Evolutionary conservation across 2,329 filamentous ascomycete species (phyloP).

Genomic region (Pseudopithomyces maydicus): DNA sequence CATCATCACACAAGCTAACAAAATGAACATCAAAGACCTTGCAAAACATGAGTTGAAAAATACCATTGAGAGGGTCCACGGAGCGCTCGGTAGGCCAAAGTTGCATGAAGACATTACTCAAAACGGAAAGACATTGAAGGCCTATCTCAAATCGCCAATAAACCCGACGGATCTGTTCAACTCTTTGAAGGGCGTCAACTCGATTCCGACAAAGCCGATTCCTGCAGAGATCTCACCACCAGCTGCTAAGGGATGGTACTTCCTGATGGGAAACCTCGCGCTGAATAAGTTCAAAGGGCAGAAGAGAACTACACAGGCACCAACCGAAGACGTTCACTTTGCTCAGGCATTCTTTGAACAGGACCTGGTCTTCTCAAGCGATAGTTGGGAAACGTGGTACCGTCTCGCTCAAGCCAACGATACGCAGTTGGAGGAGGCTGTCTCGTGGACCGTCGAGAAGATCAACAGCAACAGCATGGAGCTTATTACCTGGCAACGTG

Average conservation of each 20-base stretch:
- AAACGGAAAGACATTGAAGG: conserved; percentile 81
- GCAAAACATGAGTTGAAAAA: conserved; percentile 88
- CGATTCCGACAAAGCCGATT: conserved; percentile 50
- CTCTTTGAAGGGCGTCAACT: conserved; percentile 76
- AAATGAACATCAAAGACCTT: conserved; percentile 87
- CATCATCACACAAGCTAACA: conserved; percentile 78
- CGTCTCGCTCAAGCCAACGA: conserved; percentile 86
- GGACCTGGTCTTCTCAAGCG: conserved; percentile 80
- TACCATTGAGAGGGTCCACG: conserved; percentile 92
- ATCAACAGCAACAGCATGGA: conserved; percentile 83
- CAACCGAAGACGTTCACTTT: conserved; percentile 82
- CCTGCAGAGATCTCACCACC: conserved; percentile 69
- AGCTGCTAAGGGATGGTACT: conserved; percentile 88
- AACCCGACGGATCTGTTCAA: conserved; percentile 80
- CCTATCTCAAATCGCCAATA: conserved; percentile 82
- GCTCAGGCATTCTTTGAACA: conserved; percentile 79
- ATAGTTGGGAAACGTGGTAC: conserved; percentile 91
- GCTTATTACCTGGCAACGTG: conserved; percentile 75
- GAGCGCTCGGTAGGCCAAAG: conserved; percentile 78
- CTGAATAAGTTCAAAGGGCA: conserved; percentile 83
- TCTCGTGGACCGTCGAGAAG: conserved; percentile 88
- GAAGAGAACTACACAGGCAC: conserved; percentile 77
- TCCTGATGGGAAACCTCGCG: conserved; percentile 84
- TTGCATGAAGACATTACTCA: conserved; percentile 80
- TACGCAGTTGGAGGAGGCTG: conserved; percentile 83